Evolutionary conservation across 1,139 yeast genomes (phyloP).

Genomic region (Geotrichum citri-aurantii): DNA sequence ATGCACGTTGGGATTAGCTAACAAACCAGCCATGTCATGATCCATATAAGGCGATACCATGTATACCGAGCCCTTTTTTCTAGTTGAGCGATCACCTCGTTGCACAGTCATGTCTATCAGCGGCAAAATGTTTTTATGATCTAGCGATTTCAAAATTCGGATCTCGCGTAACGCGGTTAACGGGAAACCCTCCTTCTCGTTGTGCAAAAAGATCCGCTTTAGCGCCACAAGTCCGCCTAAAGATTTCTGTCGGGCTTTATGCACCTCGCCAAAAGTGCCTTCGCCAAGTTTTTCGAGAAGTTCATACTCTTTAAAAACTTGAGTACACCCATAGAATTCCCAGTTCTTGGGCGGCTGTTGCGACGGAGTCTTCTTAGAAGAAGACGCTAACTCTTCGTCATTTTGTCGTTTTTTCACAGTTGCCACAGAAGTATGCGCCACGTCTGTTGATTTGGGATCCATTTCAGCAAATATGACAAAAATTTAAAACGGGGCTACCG

Average conservation of each 20-base stretch:
- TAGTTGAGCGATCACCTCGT: constrained; percentile 32
- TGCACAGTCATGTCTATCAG: constrained; percentile 80
- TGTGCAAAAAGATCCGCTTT: constrained; percentile 75
- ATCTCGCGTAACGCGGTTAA: constrained; percentile 94
- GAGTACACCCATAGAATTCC: constrained; percentile 34
- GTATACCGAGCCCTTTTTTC: constrained; percentile 40
- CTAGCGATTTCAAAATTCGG: constrained; percentile 65
- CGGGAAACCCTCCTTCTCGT: constrained; percentile 89
- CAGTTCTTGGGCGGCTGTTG: constrained; percentile 2
- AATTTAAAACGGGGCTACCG: not conserved
- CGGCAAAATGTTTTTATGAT: constrained; percentile 67
- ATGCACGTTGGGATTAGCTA: constrained; percentile 71
- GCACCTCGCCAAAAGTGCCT: constrained; percentile 84
- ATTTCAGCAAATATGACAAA: not conserved
- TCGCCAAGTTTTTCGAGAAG: constrained; percentile 72
- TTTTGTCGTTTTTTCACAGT: not conserved
- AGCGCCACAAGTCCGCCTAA: constrained; percentile 66
- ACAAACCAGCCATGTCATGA: constrained; percentile 86
- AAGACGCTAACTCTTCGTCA: not conserved
- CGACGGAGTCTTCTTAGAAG: not conserved
- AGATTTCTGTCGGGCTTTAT: constrained; percentile 55
- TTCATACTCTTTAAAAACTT: constrained; percentile 41
- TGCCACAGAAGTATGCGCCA: not conserved
- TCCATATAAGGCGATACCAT: constrained; percentile 94
- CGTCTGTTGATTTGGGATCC: not conserved